These are phyloP conservation scores for Voacanga thouarsii DNA, from an alignment of 257 asterid genomes.

Conservation along the genomic window DNA sequence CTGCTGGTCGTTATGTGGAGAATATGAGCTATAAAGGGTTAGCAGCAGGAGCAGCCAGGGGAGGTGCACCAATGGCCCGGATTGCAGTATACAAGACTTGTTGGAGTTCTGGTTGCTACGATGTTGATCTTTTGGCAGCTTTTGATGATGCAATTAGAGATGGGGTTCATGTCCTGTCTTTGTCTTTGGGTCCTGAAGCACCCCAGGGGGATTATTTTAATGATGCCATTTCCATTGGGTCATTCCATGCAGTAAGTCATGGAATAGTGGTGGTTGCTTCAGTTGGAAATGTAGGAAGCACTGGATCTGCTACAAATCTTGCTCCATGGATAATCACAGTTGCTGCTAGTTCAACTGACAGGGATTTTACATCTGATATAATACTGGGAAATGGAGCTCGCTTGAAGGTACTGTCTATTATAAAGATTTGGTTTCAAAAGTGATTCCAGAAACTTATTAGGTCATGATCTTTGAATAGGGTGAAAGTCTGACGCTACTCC, in stretches of 20 bases:
- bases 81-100: slow-evolving; percentile 88
- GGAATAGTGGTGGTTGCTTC: slow-evolving; percentile 87
- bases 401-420: slow-evolving; percentile 40
- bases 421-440: neutral
- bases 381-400: slow-evolving; percentile 70
- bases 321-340: slow-evolving; percentile 98
- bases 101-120: slow-evolving; percentile 83
- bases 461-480: slow-evolving; percentile 46
- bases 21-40: slow-evolving; percentile 77
- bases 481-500: slow-evolving; percentile 60
- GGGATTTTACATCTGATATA: slow-evolving; percentile 68
- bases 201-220: slow-evolving; percentile 79
- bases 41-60: slow-evolving; percentile 87
- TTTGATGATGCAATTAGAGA: slow-evolving; percentile 91
- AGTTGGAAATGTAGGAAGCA: slow-evolving; percentile 66
- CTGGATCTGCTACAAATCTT: slow-evolving; percentile 76
- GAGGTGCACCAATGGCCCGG: slow-evolving; percentile 92
- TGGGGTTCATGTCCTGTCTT: slow-evolving; percentile 74
- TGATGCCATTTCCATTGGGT: slow-evolving; percentile 89
- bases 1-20: slow-evolving; percentile 78
- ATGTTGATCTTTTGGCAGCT: slow-evolving; percentile 87
- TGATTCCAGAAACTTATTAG: slow-evolving; percentile 11
- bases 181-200: slow-evolving; percentile 78
- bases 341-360: slow-evolving; percentile 79
- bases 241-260: slow-evolving; percentile 78